These are phyloP conservation scores for Ophiostoma pallidulum DNA, from an alignment of 2,329 filamentous ascomycete species.

Conservation along the genomic window DNA sequence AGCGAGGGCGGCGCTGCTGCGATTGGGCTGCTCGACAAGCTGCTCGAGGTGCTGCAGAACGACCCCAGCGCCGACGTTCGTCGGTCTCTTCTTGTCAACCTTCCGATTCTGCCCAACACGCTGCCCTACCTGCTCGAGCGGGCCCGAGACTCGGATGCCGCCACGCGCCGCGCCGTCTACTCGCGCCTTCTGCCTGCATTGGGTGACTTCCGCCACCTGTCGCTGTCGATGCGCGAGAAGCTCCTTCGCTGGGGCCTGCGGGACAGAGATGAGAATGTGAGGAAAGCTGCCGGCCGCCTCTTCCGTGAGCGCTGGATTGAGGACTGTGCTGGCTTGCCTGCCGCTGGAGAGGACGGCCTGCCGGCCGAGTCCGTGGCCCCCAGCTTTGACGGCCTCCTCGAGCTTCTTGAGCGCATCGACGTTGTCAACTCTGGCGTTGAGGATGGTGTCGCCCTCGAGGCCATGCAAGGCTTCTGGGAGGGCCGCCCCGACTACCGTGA, in stretches of 20 bases:
- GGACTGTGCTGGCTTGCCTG: conserved; percentile 66
- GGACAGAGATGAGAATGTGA: conserved; percentile 87
- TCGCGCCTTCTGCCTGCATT: conserved; percentile 76
- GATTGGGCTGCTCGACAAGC: conserved; percentile 66
- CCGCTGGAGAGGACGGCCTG: conserved; percentile 46
- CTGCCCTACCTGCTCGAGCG: conserved; percentile 83
- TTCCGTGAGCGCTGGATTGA: conserved; percentile 98
- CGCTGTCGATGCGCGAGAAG: conserved; percentile 90
- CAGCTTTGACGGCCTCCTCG: conserved; percentile 73
- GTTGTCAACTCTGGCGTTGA: conserved; percentile 84
- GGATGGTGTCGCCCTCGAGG: conserved; percentile 81
- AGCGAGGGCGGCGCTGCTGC: conserved; percentile 54
- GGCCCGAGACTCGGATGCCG: conserved; percentile 77
- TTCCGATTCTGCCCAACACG: conserved; percentile 76
- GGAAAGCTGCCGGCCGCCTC: conserved; percentile 79
- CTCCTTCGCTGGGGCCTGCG: conserved; percentile 88
- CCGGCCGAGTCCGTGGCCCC: conserved; percentile 50
- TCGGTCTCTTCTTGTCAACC: conserved; percentile 75
- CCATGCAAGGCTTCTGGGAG: conserved; percentile 95
- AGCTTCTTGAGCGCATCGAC: conserved; percentile 89
- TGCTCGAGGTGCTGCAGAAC: conserved; percentile 83
- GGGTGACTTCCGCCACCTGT: conserved; percentile 89
- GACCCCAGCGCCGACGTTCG: conserved; percentile 91
- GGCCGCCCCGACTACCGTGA: conserved; percentile 76
- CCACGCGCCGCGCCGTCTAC: conserved; percentile 78